Evolutionary conservation across 805 yeast species (phyloP), one percentile per base, ranked within the genome.

Genomic region (Jamesozyma spencerorum): DNA sequence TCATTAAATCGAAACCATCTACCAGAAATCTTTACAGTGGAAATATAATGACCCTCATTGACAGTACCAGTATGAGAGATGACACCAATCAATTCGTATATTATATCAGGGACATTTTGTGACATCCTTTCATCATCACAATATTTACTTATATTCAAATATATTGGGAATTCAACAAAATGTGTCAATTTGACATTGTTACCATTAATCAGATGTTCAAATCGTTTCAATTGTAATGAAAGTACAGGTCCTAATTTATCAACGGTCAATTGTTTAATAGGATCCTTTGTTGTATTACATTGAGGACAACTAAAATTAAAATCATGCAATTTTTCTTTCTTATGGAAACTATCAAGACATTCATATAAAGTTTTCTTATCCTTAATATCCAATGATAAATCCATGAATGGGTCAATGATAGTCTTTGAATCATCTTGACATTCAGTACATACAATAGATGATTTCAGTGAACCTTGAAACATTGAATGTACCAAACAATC

Each of bases 1-100:
- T 92, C 99, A 56, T 92, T 96, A 58, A 87, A 88, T 57, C 77
- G 79, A 57, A 82, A 82, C 99, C 99, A 92, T 51, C 74, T 70
- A 2, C 75, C 72, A n/a, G 74, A 66, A 40, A 70, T 74, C 56
- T 88, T 90, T 45, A 85, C 74, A 52, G 80, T 71, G 14, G 92
- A 81, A 12, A 88, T 73, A 58, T 92, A 92, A 60, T 92, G 99
- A 10, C 99, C 99, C 2, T 97, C 92, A 57, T 86, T 86, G 5
- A 90, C 92, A 15, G 90, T 79, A 1, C 99, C 99, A 27, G 78
- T 79, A 60, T 92, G 98, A 51, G 86, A 78, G 8, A 92, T 81
- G 26, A 88, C 75, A 2, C 90, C 95, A 62, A 79, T 86, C 32
- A 92, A 69, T 61, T 90, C 96, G 61, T 83, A 90, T 2, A 77